These are phyloP conservation scores for Chlamydomonas incerta DNA, from an alignment of 139 green algal genomes.

Conservation along the genomic window DNA sequence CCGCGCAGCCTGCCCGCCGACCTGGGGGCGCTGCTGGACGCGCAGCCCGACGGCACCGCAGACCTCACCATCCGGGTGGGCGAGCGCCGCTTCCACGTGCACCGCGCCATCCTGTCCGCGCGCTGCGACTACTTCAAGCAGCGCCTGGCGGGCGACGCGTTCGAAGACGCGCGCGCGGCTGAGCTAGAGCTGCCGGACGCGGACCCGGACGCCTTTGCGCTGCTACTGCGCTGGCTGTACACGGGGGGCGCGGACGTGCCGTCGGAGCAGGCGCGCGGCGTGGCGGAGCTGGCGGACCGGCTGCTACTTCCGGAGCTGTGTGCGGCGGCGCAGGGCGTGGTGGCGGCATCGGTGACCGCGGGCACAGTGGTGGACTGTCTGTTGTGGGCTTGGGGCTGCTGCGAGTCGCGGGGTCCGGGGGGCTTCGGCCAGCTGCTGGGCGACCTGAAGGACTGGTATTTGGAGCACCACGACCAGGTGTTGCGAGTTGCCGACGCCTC, in stretches of 20 bases:
- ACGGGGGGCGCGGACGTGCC: background rate
- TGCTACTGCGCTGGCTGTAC: background rate
- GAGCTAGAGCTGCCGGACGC: background rate
- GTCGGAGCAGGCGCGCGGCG: background rate
- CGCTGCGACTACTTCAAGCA: background rate
- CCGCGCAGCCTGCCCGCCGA: background rate
- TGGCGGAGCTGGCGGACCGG: slow-evolving; percentile 1
- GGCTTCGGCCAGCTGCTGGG: background rate
- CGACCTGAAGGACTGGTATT: background rate
- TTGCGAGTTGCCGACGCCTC: too few relatives aligned
- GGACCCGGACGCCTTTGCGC: background rate
- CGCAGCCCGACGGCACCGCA: background rate
- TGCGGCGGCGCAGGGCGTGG: background rate
- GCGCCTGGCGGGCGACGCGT: background rate
- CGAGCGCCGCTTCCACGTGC: background rate
- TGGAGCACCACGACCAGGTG: background rate
- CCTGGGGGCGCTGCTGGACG: background rate
- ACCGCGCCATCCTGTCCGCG: background rate
- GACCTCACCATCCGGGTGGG: background rate
- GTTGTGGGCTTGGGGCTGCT: background rate
- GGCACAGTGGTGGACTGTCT: background rate
- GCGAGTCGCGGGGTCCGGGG: too few relatives aligned
- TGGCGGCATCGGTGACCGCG: background rate
- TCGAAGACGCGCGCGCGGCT: background rate
- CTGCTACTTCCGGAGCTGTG: slow-evolving; percentile 7